Percentiles rank a stretch among this genome's conserved stretches.
Evolutionary conservation across 2,329 filamentous ascomycete species (phyloP).

Genomic region (Penicillium decumbens): DNA sequence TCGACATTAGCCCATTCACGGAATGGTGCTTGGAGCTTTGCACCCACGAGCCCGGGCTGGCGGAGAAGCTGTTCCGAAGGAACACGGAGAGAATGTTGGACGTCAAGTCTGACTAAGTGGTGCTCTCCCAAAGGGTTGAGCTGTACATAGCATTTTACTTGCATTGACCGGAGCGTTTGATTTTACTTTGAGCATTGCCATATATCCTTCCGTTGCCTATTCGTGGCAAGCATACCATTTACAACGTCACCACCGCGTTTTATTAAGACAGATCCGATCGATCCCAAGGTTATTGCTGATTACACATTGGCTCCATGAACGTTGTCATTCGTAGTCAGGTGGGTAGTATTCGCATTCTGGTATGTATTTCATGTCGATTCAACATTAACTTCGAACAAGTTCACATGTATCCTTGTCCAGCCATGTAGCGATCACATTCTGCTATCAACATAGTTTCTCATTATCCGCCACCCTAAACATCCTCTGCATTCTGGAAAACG

Average conservation of each 20-base stretch:
- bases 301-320: not conserved
- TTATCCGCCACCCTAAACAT: conserved; percentile 10
- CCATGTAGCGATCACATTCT: not conserved
- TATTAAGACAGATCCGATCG: not conserved
- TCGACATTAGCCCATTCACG: conserved; percentile 55
- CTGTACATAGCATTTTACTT: conserved; percentile 9
- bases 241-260: not conserved
- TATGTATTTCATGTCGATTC: conserved; percentile 8
- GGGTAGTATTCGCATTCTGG: not conserved
- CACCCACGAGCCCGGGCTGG: conserved; percentile 41
- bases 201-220: not conserved
- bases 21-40: conserved; percentile 54
- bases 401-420: not conserved
- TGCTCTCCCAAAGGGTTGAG: not conserved
- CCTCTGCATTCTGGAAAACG: conserved; percentile 18
- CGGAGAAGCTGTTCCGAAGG: conserved; percentile 50
- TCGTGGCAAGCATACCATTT: not conserved
- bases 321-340: not conserved
- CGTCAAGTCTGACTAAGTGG: conserved; percentile 16
- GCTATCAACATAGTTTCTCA: conserved; percentile 2
- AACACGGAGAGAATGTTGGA: conserved; percentile 55
- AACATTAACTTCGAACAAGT: conserved; percentile 15
- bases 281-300: not conserved
- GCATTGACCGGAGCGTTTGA: conserved; percentile 9
- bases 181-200: not conserved